Conservation (phyloP, 352 stramenopile species). For the Phytophthora vignae region DNA sequence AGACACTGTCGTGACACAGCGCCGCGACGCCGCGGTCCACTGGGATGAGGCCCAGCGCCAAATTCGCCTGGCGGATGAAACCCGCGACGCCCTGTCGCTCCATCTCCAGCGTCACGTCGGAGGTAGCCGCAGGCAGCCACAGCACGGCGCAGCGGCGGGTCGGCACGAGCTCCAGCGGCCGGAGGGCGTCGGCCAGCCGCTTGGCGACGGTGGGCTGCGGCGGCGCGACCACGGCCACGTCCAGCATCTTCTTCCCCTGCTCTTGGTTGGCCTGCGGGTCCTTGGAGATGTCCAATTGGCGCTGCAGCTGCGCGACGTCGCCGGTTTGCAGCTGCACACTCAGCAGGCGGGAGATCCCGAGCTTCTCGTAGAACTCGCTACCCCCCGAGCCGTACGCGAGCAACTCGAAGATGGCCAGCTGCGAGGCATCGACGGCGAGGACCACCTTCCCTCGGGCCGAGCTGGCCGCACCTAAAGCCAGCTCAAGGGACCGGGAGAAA, state of each 20-base stretch:
- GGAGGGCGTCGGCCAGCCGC: conserved; percentile 53
- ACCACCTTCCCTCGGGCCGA: conserved; percentile 31
- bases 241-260: conserved; percentile 17
- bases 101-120: conserved; percentile 76
- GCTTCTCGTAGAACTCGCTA: conserved; percentile 66
- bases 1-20: conserved; percentile 72
- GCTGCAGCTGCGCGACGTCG: conserved; percentile 41
- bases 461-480: conserved; percentile 6
- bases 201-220: conserved; percentile 59
- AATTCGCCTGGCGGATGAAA: conserved; percentile 58
- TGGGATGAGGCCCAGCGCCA: conserved; percentile 66
- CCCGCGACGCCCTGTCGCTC: conserved; percentile 72
- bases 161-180: conserved; percentile 37
- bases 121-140: conserved; percentile 67
- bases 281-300: conserved; percentile 44
- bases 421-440: conserved; percentile 62
- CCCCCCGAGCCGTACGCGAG: conserved; percentile 73
- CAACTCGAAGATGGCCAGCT: conserved; percentile 71
- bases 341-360: conserved; percentile 60
- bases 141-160: conserved; percentile 51
- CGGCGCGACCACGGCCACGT: conserved; percentile 65
- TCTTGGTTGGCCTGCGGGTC: conserved; percentile 25
- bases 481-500: conserved; percentile 48
- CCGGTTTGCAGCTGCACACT: conserved; percentile 45
- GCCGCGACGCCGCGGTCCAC: conserved; percentile 64